phyloP scores from a whole-genome alignment of 2,329 filamentous ascomycete species.

The Botrytis squamosa region DNA sequence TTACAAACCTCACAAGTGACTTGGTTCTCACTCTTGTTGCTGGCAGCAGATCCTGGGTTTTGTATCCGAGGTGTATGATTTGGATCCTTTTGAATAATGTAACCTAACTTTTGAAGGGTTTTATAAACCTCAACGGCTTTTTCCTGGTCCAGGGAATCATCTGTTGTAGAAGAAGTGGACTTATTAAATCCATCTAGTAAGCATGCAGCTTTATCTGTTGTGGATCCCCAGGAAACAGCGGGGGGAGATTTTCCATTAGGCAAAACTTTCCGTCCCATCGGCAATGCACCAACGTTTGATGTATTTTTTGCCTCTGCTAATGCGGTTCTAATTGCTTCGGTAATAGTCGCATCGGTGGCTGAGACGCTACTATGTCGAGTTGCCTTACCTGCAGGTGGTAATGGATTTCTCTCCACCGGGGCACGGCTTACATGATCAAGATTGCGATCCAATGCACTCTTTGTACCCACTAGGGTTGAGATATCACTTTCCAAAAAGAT shows the following conservation, averaged over 20 bases:
- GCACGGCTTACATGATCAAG: constrained; percentile 23
- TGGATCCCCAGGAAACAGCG: constrained; percentile 17
- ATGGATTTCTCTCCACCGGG: constrained; percentile 4
- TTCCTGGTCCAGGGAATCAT: constrained; percentile 27
- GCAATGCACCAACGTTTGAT: constrained; percentile 19
- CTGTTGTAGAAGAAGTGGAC: not conserved
- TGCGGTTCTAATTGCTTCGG: constrained; percentile 31
- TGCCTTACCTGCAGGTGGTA: constrained; percentile 29
- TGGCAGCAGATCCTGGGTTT: constrained; percentile 32
- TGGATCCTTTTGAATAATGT: constrained; percentile 31
- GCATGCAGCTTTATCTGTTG: constrained; percentile 17
- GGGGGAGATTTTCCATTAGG: constrained; percentile 28
- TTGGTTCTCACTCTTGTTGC: constrained; percentile 35
- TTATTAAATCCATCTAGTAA: not conserved
- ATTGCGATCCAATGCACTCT: constrained; percentile 21
- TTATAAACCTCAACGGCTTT: constrained; percentile 32
- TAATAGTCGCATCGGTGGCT: constrained; percentile 32
- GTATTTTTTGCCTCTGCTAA: constrained; percentile 27
- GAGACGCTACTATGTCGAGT: constrained; percentile 29
- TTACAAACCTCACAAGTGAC: constrained; percentile 44
- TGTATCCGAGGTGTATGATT: constrained; percentile 26
- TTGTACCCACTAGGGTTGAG: constrained; percentile 29
- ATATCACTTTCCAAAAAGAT: constrained; percentile 27
- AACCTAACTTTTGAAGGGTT: constrained; percentile 32
- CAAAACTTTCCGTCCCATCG: constrained; percentile 25